Evolutionary conservation across 768 basidiomycete species (phyloP).

Genomic region (Tulasnella sp.): DNA sequence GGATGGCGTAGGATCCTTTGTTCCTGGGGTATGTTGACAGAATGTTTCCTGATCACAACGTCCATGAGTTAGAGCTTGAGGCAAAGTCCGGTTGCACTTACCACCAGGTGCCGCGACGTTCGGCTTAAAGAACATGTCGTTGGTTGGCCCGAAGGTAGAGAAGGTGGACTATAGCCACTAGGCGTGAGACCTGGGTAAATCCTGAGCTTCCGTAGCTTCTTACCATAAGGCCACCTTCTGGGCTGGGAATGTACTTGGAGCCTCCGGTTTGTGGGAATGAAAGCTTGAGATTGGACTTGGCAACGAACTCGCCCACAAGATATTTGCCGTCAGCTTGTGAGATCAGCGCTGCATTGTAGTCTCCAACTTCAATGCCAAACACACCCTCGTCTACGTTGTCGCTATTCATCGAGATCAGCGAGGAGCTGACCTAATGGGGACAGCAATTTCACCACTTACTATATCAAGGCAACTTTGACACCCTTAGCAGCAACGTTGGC

Average conservation of each 20-base stretch:
- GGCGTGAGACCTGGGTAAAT: background rate
- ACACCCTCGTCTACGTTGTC: conserved; percentile 52
- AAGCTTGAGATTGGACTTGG: background rate
- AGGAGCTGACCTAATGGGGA: background rate
- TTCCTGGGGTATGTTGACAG: conserved; percentile 33
- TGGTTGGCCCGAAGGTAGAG: conserved; percentile 40
- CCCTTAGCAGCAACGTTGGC: conserved; percentile 56
- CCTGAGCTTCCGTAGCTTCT: background rate
- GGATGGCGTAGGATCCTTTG: conserved; percentile 25
- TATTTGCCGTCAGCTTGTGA: conserved; percentile 50
- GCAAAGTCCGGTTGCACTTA: background rate
- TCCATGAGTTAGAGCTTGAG: background rate
- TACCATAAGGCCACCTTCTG: conserved; percentile 35
- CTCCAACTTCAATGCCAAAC: conserved; percentile 37
- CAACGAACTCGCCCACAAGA: conserved; percentile 24
- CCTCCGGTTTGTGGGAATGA: conserved; percentile 26
- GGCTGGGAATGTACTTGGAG: background rate
- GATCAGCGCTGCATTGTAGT: conserved; percentile 44
- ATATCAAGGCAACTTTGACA: conserved; percentile 49
- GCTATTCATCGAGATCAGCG: background rate
- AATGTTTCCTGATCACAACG: conserved; percentile 26
- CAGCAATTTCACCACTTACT: conserved; percentile 33
- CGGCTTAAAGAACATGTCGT: conserved; percentile 38
- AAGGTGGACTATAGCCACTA: conserved; percentile 30
- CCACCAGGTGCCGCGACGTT: conserved; percentile 37